Conservation (phyloP, 1,284 basidiomycete species). For the Peniophora sp. region DNA sequence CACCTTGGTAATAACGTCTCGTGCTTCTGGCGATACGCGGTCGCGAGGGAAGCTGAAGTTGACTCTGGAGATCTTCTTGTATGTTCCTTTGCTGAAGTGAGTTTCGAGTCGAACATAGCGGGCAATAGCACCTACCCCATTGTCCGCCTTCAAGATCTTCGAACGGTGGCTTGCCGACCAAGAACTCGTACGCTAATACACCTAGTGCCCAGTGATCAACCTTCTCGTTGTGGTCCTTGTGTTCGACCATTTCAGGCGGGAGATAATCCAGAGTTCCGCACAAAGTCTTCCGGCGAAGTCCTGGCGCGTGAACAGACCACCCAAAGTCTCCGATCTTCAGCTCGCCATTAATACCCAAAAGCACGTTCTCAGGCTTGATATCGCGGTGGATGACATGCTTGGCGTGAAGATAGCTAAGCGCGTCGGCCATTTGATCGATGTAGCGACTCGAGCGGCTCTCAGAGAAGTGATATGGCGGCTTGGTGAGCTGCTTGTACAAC, state of each 20-base stretch:
- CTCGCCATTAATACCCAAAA: constrained; percentile 93
- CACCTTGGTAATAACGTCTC: constrained; percentile 59
- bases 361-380: constrained; percentile 97
- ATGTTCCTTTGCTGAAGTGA: constrained; percentile 55
- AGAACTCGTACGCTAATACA: constrained; percentile 93
- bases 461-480: constrained; percentile 74
- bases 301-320: constrained; percentile 97
- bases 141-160: constrained; percentile 73
- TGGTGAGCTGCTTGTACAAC: constrained; percentile 91
- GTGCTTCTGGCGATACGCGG: constrained; percentile 59
- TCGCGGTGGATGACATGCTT: constrained; percentile 99
- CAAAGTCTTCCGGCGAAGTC: constrained; percentile 81
- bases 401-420: constrained; percentile 84
- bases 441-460: constrained; percentile 86
- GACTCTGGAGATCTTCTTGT: constrained; percentile 77
- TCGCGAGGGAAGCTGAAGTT: constrained; percentile 69
- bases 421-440: constrained; percentile 98
- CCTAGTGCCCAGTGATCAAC: constrained; percentile 98
- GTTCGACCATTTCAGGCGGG: constrained; percentile 98
- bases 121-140: constrained; percentile 43
- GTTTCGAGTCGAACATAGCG: neutral
- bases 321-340: constrained; percentile 99
- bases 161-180: constrained; percentile 90
- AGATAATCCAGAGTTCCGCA: constrained; percentile 97
- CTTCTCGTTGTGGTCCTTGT: constrained; percentile 77